Conservation (phyloP, 371 early-diverging fungal genomes). For the Mortierella sp. region DNA sequence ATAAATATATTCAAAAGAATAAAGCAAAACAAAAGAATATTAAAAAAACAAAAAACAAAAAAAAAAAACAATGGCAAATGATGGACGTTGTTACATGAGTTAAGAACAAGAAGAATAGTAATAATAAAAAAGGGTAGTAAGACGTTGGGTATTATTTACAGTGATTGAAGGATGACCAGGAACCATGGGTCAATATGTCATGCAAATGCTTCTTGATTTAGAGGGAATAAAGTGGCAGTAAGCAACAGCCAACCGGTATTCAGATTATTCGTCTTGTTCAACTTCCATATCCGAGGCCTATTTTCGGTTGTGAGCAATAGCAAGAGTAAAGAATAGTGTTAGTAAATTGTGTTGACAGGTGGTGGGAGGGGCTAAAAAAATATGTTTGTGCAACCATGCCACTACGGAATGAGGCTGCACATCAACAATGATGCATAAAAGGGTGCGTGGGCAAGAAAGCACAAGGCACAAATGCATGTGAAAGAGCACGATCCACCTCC, state of each 20-base stretch:
- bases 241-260: background rate
- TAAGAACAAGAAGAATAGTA: no score
- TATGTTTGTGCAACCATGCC: slow-evolving; percentile 23
- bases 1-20: no score
- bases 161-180: background rate
- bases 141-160: slow-evolving; percentile 5
- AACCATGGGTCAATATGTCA: background rate
- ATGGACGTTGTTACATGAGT: no score
- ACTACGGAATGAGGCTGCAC: background rate
- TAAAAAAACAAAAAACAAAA: no score
- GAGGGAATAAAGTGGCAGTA: background rate
- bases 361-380: background rate
- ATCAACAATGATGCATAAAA: background rate
- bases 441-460: slow-evolving; percentile 8
- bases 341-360: background rate
- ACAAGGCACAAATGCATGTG: slow-evolving; percentile 35
- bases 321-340: background rate
- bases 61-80: no score
- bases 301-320: slow-evolving; percentile 2
- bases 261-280: slow-evolving; percentile 30
- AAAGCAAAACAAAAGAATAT: no score
- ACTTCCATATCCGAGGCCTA: slow-evolving; percentile 54
- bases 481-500: slow-evolving; percentile 26
- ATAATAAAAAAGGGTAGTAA: no score
- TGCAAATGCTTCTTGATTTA: background rate